These are phyloP conservation scores for Brasilioporus rufonigricans DNA, from an alignment of 768 basidiomycete species.

Conservation along the genomic window DNA sequence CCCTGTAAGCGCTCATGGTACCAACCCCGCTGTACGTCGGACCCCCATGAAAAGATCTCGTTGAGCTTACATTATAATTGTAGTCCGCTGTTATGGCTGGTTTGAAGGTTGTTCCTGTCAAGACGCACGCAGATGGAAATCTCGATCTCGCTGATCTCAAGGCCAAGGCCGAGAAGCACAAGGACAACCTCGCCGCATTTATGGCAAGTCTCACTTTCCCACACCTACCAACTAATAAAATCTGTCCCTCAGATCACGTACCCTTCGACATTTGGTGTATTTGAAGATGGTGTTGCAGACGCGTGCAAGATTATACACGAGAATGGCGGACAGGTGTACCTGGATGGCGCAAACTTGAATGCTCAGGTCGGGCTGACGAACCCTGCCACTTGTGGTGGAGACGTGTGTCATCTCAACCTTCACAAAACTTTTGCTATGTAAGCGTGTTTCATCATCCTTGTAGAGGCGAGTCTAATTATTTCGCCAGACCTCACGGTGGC, in stretches of 20 bases:
- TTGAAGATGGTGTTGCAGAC: slow-evolving; percentile 85
- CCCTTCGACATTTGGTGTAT: slow-evolving; percentile 97
- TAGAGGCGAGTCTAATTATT: not conserved
- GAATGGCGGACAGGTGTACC: slow-evolving; percentile 95
- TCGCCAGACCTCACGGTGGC: slow-evolving; percentile 85
- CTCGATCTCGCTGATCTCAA: slow-evolving; percentile 85
- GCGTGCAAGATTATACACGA: slow-evolving; percentile 94
- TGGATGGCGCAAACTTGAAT: slow-evolving; percentile 94
- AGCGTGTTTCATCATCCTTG: slow-evolving; percentile 21
- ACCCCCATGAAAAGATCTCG: not conserved
- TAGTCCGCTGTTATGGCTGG: slow-evolving; percentile 97
- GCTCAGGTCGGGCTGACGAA: slow-evolving; percentile 93
- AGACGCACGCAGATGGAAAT: slow-evolving; percentile 82
- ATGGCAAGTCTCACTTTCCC: slow-evolving; percentile 58
- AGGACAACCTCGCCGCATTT: slow-evolving; percentile 89
- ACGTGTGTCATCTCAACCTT: slow-evolving; percentile 96
- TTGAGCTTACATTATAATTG: slow-evolving; percentile 14
- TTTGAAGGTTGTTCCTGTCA: slow-evolving; percentile 94
- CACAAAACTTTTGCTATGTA: slow-evolving; percentile 98
- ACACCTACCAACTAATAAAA: slow-evolving; percentile 6
- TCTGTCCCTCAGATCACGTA: slow-evolving; percentile 72
- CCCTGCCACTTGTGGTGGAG: slow-evolving; percentile 92
- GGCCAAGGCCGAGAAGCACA: slow-evolving; percentile 87
- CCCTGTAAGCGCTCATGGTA: slow-evolving; percentile 95
- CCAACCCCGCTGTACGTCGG: slow-evolving; percentile 86